These are phyloP conservation scores for Neonectria magnoliae DNA, from an alignment of 2,329 filamentous ascomycete genomes.

Conservation along the genomic window DNA sequence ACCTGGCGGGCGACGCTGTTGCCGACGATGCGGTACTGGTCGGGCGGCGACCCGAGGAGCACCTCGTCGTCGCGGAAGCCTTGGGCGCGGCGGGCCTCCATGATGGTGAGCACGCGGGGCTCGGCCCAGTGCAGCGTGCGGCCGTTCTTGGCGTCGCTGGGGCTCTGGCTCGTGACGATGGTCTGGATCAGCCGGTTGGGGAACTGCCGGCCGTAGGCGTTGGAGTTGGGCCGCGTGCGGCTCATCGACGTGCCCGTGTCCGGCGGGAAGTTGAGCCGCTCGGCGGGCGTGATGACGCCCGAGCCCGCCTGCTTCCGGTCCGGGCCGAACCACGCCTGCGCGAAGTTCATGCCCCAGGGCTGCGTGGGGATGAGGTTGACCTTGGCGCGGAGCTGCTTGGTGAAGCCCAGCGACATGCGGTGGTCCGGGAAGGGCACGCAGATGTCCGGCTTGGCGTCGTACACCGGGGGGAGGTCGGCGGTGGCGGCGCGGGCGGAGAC, in stretches of 20 bases:
- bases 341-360: slow-evolving; percentile 65
- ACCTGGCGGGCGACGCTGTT: slow-evolving; percentile 80
- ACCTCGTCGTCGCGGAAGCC: slow-evolving; percentile 77
- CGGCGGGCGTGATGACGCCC: slow-evolving; percentile 50
- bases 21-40: slow-evolving; percentile 75
- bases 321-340: slow-evolving; percentile 54
- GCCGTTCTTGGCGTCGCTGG: slow-evolving; percentile 66
- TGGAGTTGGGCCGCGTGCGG: slow-evolving; percentile 54
- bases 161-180: slow-evolving; percentile 64
- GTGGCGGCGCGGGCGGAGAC: slow-evolving; percentile 64
- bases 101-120: slow-evolving; percentile 67
- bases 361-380: slow-evolving; percentile 68
- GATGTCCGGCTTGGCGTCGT: slow-evolving; percentile 68
- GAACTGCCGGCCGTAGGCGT: slow-evolving; percentile 63
- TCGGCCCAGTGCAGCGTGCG: slow-evolving; percentile 72
- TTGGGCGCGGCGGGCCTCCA: slow-evolving; percentile 76
- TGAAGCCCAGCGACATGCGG: slow-evolving; percentile 57
- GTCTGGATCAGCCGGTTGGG: slow-evolving; percentile 68
- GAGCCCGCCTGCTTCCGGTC: slow-evolving; percentile 36
- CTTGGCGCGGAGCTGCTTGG: slow-evolving; percentile 53
- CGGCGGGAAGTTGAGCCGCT: slow-evolving; percentile 54
- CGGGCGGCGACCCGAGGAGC: slow-evolving; percentile 63
- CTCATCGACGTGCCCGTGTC: slow-evolving; percentile 26
- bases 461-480: slow-evolving; percentile 69
- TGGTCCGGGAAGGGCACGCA: slow-evolving; percentile 78